These are phyloP conservation scores for Phytopythium sindhum DNA, from an alignment of 352 stramenopile species.

Conservation along the genomic window DNA sequence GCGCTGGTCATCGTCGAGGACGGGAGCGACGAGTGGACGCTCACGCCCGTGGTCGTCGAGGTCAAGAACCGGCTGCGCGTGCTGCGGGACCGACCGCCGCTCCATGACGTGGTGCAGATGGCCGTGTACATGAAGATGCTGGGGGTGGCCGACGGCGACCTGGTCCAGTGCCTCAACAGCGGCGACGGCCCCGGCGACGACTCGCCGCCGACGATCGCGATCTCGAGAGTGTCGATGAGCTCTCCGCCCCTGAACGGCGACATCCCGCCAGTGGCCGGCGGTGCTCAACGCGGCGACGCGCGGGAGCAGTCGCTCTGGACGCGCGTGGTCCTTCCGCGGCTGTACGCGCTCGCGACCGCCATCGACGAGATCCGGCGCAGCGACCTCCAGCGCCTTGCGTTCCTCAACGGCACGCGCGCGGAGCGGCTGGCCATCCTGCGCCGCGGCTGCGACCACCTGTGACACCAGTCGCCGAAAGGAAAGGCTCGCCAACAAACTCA, in stretches of 20 bases:
- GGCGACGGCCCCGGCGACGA: slow-evolving; percentile 10
- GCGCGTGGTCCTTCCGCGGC: slow-evolving; percentile 52
- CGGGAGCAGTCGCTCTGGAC: slow-evolving; percentile 55
- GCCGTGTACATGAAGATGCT: slow-evolving; percentile 86
- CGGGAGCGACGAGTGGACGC: slow-evolving; percentile 55
- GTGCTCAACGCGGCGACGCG: neutral
- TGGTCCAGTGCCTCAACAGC: slow-evolving; percentile 66
- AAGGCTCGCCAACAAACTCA: slow-evolving; percentile 1
- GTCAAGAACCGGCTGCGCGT: slow-evolving; percentile 73
- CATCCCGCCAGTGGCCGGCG: neutral
- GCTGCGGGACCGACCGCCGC: slow-evolving; percentile 52
- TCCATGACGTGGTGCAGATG: slow-evolving; percentile 78
- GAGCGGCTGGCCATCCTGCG: slow-evolving; percentile 48
- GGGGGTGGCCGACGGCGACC: slow-evolving; percentile 44
- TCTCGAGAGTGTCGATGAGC: slow-evolving; percentile 51
- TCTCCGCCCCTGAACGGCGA: slow-evolving; percentile 30
- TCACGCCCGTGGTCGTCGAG: slow-evolving; percentile 64
- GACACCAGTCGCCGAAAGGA: slow-evolving; percentile 4
- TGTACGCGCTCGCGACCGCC: slow-evolving; percentile 47
- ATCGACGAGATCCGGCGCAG: slow-evolving; percentile 48
- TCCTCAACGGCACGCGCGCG: slow-evolving; percentile 47
- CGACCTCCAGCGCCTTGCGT: slow-evolving; percentile 51
- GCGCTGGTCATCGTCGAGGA: slow-evolving; percentile 43
- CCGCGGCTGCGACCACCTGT: slow-evolving; percentile 57
- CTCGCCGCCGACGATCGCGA: slow-evolving; percentile 31